These are phyloP conservation scores for Eucommia ulmoides DNA, from an alignment of 257 asterid species.

Conservation along the genomic window DNA sequence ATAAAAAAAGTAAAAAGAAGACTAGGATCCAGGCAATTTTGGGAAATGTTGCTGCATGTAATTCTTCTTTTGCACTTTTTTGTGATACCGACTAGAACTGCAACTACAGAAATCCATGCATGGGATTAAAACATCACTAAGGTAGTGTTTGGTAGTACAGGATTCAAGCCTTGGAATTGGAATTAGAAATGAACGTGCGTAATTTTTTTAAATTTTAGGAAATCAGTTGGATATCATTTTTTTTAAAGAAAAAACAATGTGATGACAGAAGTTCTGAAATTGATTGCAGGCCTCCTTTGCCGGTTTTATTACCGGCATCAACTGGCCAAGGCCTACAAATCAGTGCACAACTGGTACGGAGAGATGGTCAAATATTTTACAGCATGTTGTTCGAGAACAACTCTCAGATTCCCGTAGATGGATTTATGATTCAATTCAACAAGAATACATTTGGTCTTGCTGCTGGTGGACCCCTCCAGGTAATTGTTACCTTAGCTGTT, in stretches of 20 bases:
- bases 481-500: slow-evolving; percentile 6
- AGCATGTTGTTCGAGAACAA: slow-evolving; percentile 89
- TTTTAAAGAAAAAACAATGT: no score
- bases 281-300: slow-evolving; percentile 75
- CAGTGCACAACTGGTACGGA: slow-evolving; percentile 75
- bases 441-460: slow-evolving; percentile 97
- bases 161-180: not conserved
- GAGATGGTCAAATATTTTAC: slow-evolving; percentile 84
- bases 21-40: no score
- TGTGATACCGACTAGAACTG: no score
- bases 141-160: no score
- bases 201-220: not conserved
- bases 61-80: no score
- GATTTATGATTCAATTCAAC: slow-evolving; percentile 98
- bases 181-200: not conserved
- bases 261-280: slow-evolving; percentile 1
- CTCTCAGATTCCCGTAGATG: slow-evolving; percentile 72
- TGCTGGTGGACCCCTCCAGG: slow-evolving; percentile 88
- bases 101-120: no score
- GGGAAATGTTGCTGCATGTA: no score
- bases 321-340: slow-evolving; percentile 93
- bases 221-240: not conserved
- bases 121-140: no score
- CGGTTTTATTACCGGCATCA: slow-evolving; percentile 63
- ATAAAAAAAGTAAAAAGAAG: no score